Conservation (phyloP, 108 stramenopile genomes). For the Schizochytrium sp. region DNA sequence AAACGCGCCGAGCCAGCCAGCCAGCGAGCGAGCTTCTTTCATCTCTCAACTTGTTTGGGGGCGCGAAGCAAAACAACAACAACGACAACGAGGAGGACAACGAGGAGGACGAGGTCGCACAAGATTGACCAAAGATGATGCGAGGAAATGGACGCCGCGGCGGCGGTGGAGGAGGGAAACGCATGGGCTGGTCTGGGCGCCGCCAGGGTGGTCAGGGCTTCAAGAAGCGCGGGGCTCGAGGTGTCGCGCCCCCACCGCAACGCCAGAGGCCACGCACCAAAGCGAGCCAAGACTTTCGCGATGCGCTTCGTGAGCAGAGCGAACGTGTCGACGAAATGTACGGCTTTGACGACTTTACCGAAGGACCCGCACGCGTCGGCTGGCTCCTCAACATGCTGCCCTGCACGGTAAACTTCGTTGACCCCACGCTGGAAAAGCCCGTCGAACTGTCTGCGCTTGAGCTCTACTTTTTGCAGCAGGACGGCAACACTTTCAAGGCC, state of each 20-base stretch:
- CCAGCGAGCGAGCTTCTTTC: too few relatives aligned
- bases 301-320: background rate
- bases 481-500: constrained; percentile 70
- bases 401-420: constrained; percentile 60
- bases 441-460: constrained; percentile 66
- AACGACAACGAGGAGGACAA: too few relatives aligned
- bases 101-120: background rate
- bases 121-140: background rate
- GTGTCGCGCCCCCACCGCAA: background rate
- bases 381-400: constrained; percentile 84
- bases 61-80: too few relatives aligned
- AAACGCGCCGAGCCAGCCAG: too few relatives aligned
- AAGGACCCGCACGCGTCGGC: constrained; percentile 32
- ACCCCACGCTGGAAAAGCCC: constrained; percentile 25
- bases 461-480: constrained; percentile 72
- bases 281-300: background rate
- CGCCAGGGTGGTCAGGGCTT: background rate
- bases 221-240: background rate
- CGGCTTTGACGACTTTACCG: background rate
- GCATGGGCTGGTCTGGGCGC: background rate
- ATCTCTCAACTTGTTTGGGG: too few relatives aligned
- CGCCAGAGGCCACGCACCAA: background rate
- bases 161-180: background rate
- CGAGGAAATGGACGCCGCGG: background rate
- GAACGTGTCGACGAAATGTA: constrained; percentile 10